Evolutionary conservation across 2,329 filamentous ascomycete genomes (phyloP), one percentile per base, ranked within the genome.

Genomic region (Fusarium pseudograminearum): DNA sequence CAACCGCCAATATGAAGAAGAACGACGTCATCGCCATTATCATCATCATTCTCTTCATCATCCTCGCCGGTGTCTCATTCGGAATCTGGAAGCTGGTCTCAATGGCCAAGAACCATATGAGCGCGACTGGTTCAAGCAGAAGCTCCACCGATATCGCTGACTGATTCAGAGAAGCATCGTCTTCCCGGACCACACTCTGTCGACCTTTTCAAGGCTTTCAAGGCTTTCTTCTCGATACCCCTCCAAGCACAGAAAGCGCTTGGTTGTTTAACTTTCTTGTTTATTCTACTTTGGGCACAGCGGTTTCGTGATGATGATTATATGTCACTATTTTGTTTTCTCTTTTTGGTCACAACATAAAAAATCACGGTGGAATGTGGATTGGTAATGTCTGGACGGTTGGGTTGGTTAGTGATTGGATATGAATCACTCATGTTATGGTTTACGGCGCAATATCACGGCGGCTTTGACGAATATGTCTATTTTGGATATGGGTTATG

Each of bases 11-110:
- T 71, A 89, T 87, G 85, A 87, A 90, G 78, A 80, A 85, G 81
- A 91, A 91, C 85, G 85, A 90, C 79, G 86, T 87, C 74, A 90
- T 91, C 78, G 89, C 89, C 73, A 83, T 91, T 78, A 90, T 91
- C 76, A 86, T 91, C 79, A 90, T 91, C 78, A 78, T 91, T 58
- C 84, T 91, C 72, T 90, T 91, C 80, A 77, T 88, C 75, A 80
- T 90, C 50, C 84, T 91, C 48, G 87, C 87, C 56, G 80, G 82
- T 62, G 87, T 90, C 57, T 84, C 86, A 10, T 90, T 90, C 73
- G 89, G 87, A 65, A 90, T 90, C 78, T 90, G 87, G 80, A 83
- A 84, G 62, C 80, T 90, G 11, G 88, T 90, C 51, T 83, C 83
- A 70, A 78, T 84, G 30, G 87, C 84, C 22, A 80, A 86, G 59